Evolutionary conservation across 2,329 filamentous ascomycete genomes (phyloP).

Genomic region (Apiospora hydei): DNA sequence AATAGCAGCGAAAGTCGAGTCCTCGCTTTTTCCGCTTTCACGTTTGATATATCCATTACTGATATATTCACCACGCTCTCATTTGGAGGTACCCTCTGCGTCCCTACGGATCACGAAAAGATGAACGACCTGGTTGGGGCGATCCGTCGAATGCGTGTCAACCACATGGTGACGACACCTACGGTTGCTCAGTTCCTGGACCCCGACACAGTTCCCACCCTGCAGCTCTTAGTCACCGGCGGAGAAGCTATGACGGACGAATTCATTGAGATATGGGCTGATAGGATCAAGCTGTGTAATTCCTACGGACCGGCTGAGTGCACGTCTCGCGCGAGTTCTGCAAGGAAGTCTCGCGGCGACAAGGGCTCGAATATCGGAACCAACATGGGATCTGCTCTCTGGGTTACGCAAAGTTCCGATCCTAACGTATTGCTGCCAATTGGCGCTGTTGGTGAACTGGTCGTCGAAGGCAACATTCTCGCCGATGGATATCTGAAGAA

Average conservation of each 20-base stretch:
- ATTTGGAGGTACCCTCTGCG: not conserved
- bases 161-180: not conserved
- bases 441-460: conserved; percentile 27
- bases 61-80: conserved; percentile 18
- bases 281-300: not conserved
- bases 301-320: not conserved
- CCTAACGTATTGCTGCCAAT: conserved; percentile 24
- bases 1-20: conserved; percentile 17
- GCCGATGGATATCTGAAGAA: conserved; percentile 42
- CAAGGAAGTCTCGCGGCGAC: not conserved
- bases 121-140: not conserved
- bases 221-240: not conserved
- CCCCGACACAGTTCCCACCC: conserved; percentile 3
- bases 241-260: not conserved
- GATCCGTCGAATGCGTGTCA: conserved; percentile 2
- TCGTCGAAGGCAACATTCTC: conserved; percentile 28
- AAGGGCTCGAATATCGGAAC: not conserved
- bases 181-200: conserved; percentile 17
- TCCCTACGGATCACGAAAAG: not conserved
- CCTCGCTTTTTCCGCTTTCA: conserved; percentile 9
- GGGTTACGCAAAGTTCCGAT: conserved; percentile 25
- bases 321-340: not conserved
- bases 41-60: conserved; percentile 14
- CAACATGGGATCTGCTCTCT: conserved; percentile 22
- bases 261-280: not conserved